Conservation (phyloP, 495 filamentous ascomycete species). For the Xylaria longipes region DNA sequence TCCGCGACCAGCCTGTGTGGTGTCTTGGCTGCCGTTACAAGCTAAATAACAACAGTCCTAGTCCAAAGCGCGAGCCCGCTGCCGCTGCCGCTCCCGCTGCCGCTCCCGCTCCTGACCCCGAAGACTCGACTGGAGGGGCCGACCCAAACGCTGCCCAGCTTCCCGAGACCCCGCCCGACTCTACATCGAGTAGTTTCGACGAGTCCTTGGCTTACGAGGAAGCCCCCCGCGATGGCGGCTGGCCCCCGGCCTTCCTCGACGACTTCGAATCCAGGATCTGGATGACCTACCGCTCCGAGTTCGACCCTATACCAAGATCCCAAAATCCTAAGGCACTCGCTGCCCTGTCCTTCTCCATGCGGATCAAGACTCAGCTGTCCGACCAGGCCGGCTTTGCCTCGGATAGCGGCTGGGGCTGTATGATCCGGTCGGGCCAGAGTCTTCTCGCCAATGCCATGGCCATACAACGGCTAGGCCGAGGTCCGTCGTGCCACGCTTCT, state of each 20-base stretch:
- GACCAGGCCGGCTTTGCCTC: constrained; percentile 87
- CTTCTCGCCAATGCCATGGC: constrained; percentile 85
- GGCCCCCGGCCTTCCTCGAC: constrained; percentile 85
- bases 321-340: constrained; percentile 70
- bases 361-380: constrained; percentile 78
- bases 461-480: constrained; percentile 77
- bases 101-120: constrained; percentile 8
- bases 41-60: constrained; percentile 43
- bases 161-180: constrained; percentile 55
- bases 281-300: constrained; percentile 95
- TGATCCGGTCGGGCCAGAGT: constrained; percentile 97
- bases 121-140: constrained; percentile 24
- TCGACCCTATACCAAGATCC: constrained; percentile 80
- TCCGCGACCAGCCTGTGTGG: constrained; percentile 77
- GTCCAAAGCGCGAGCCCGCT: constrained; percentile 34
- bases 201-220: constrained; percentile 57
- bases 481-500: constrained; percentile 52
- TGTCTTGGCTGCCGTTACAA: constrained; percentile 82
- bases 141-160: constrained; percentile 29
- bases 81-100: constrained; percentile 31
- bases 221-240: constrained; percentile 63
- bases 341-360: constrained; percentile 85
- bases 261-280: constrained; percentile 95
- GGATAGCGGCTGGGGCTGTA: constrained; percentile 97
- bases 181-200: constrained; percentile 54